Percentiles rank a stretch among this genome's conserved stretches.
These are phyloP conservation scores for Paecilomyces niveus DNA, from an alignment of 2,329 filamentous ascomycete genomes.

Conservation along the genomic window DNA sequence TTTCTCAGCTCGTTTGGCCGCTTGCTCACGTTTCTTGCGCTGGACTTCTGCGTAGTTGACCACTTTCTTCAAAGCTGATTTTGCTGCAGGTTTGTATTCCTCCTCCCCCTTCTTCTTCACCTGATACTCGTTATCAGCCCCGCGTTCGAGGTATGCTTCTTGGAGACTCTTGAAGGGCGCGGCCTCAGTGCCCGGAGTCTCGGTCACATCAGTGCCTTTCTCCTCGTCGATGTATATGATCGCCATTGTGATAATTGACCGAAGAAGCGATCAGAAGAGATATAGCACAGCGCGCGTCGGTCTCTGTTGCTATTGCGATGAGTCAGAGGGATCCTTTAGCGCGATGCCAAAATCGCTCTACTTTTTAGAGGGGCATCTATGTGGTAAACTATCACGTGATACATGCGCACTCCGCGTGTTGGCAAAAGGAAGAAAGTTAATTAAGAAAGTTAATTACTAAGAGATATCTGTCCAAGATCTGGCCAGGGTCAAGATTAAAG, in stretches of 20 bases:
- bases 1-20: constrained; percentile 66
- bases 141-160: constrained; percentile 67
- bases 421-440: too few relatives aligned
- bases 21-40: constrained; percentile 68
- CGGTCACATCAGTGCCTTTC: constrained; percentile 61
- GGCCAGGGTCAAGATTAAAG: too few relatives aligned
- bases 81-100: constrained; percentile 73
- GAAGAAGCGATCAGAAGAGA: not conserved
- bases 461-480: too few relatives aligned
- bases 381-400: not conserved
- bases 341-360: not conserved
- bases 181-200: constrained; percentile 61
- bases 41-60: constrained; percentile 60
- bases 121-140: constrained; percentile 55
- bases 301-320: not conserved
- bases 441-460: too few relatives aligned
- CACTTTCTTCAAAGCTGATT: constrained; percentile 80
- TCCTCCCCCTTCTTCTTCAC: constrained; percentile 63
- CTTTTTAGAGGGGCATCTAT: not conserved
- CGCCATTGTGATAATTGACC: constrained; percentile 19
- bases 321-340: not conserved
- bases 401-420: not conserved
- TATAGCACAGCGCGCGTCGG: not conserved
- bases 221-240: constrained; percentile 74
- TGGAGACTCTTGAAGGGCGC: constrained; percentile 76